Evolutionary conservation across 306 rosid species (phyloP).

Genomic region (Lablab purpureus): DNA sequence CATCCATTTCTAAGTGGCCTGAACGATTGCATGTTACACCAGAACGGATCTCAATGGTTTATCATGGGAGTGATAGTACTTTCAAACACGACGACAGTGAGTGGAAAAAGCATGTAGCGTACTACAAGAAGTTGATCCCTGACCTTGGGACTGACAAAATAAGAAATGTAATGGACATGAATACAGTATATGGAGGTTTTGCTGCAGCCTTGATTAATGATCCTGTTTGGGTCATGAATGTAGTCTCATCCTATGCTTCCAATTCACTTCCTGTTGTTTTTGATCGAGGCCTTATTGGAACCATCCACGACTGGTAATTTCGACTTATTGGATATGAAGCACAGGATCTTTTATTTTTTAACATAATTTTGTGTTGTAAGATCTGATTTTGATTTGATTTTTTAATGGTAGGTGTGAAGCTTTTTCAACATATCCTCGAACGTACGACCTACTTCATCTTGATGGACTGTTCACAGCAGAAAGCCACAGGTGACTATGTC

Average conservation of each 20-base stretch:
- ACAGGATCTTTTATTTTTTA: neutral
- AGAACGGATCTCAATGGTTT: conserved; percentile 65
- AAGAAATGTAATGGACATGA: conserved; percentile 98
- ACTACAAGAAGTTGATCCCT: conserved; percentile 87
- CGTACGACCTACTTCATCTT: conserved; percentile 95
- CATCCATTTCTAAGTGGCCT: conserved; percentile 83
- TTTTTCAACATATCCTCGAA: conserved; percentile 96
- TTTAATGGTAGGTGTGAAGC: conserved; percentile 91
- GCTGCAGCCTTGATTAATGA: conserved; percentile 78
- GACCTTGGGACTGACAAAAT: conserved; percentile 84
- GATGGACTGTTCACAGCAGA: conserved; percentile 93
- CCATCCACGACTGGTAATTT: conserved; percentile 88
- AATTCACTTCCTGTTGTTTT: conserved; percentile 83
- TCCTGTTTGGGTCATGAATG: conserved; percentile 99
- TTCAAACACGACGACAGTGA: conserved; percentile 75
- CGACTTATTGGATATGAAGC: neutral
- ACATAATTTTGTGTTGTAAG: neutral
- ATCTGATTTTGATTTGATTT: conserved; percentile 40
- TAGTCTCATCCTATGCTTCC: conserved; percentile 82
- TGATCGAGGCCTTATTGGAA: conserved; percentile 97
- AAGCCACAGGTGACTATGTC: conserved; percentile 82
- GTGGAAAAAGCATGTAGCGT: conserved; percentile 76
- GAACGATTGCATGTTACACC: conserved; percentile 74
- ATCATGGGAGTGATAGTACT: conserved; percentile 67
- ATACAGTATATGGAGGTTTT: conserved; percentile 86